Percentiles rank a stretch among this genome's conserved stretches.
Evolutionary conservation across 495 filamentous ascomycete species (phyloP).

Genomic region (Penicillium manginii): DNA sequence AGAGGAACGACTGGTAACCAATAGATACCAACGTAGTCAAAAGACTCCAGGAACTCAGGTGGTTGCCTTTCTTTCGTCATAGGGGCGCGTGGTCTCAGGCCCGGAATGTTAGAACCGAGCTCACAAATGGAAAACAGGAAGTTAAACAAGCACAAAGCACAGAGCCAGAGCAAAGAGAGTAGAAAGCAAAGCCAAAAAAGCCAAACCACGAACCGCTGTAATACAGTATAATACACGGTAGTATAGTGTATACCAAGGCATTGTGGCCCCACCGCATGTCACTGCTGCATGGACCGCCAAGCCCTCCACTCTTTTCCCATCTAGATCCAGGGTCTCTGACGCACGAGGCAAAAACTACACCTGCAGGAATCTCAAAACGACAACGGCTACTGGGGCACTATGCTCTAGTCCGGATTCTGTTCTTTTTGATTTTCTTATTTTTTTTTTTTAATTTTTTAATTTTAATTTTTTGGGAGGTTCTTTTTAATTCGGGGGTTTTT

Average conservation of each 20-base stretch:
- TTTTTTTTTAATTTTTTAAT: conserved; percentile 9
- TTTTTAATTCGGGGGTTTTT: too few species aligned
- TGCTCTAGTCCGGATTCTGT: conserved; percentile 16
- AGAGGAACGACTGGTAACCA: conserved; percentile 3
- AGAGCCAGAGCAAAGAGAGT: background rate
- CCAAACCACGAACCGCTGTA: conserved; percentile 2
- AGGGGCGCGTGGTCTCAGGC: background rate
- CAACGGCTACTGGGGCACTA: conserved; percentile 26
- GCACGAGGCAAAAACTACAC: conserved; percentile 41
- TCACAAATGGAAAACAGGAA: background rate
- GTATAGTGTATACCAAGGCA: background rate
- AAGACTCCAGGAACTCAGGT: background rate
- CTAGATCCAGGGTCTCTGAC: conserved; percentile 41
- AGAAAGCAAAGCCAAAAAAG: background rate
- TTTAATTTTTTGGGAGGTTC: conserved; percentile 13
- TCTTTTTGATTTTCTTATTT: conserved; percentile 19
- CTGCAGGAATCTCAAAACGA: conserved; percentile 41
- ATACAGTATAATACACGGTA: background rate
- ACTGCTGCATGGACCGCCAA: conserved; percentile 33
- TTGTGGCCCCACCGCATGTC: conserved; percentile 18
- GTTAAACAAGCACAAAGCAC: background rate
- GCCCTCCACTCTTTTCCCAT: conserved; percentile 27
- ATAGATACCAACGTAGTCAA: background rate
- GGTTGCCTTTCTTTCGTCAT: conserved; percentile 8
- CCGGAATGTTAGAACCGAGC: background rate